A percentile compares a stretch with the other conserved stretches of the same genome.
Conservation (phyloP, 2,329 filamentous ascomycete species). For the Parafenestella ontariensis region DNA sequence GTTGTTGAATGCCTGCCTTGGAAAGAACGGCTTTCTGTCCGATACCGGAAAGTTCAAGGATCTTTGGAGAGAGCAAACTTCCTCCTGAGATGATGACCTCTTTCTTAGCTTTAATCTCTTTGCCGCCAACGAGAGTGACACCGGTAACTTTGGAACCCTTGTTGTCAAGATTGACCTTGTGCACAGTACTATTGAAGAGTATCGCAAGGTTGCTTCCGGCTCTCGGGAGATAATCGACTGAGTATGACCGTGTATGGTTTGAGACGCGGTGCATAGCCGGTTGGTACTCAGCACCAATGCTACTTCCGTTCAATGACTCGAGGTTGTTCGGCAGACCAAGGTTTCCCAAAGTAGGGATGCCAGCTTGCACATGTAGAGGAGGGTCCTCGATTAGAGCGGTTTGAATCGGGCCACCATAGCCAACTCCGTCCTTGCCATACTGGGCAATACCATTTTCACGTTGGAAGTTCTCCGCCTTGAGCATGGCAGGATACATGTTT, state of each 20-base stretch:
- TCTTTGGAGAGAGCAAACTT: slow-evolving; percentile 22
- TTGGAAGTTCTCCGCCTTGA: slow-evolving; percentile 37
- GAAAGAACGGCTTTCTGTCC: slow-evolving; percentile 16
- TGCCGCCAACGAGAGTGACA: slow-evolving; percentile 33
- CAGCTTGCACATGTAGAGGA: slow-evolving; percentile 52
- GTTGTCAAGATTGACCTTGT: slow-evolving; percentile 45
- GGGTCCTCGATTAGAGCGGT: slow-evolving; percentile 50
- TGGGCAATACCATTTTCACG: slow-evolving; percentile 19
- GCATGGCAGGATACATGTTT: slow-evolving; percentile 45
- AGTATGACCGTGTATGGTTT: slow-evolving; percentile 58
- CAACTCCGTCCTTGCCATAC: slow-evolving; percentile 35
- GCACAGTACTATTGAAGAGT: slow-evolving; percentile 43
- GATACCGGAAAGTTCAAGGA: slow-evolving; percentile 32
- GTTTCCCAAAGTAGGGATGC: slow-evolving; percentile 56
- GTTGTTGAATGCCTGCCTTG: slow-evolving; percentile 16
- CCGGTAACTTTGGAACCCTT: slow-evolving; percentile 28
- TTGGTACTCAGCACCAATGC: slow-evolving; percentile 57
- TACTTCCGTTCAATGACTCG: slow-evolving; percentile 58
- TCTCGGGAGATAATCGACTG: slow-evolving; percentile 52
- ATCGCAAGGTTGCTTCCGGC: slow-evolving; percentile 53
- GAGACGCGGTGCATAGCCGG: slow-evolving; percentile 58
- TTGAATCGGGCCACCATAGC: slow-evolving; percentile 37
- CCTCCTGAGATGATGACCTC: slow-evolving; percentile 35
- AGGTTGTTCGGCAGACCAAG: slow-evolving; percentile 51
- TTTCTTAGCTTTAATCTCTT: slow-evolving; percentile 33